Evolutionary conservation across 2,329 filamentous ascomycete species (phyloP).

Genomic region (Beauveria pseudobassiana): DNA sequence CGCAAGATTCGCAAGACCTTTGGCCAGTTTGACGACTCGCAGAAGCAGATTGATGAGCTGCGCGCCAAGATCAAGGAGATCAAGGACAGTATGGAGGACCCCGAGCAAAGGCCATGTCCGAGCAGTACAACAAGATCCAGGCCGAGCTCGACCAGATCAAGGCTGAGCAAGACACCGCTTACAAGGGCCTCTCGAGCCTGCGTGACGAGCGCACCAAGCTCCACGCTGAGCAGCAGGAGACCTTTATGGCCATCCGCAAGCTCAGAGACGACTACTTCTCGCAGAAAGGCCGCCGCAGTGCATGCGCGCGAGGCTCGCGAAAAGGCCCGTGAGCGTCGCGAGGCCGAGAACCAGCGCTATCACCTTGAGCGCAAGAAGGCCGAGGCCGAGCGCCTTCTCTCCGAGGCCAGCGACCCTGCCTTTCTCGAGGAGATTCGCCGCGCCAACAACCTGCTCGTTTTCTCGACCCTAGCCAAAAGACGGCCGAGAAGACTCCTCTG

Average conservation of each 20-base stretch:
- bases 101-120: conserved; percentile 78
- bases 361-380: conserved; percentile 68
- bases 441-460: conserved; percentile 73
- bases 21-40: conserved; percentile 69
- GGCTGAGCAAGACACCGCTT: conserved; percentile 83
- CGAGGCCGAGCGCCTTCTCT: conserved; percentile 66
- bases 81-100: conserved; percentile 83
- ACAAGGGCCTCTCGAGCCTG: conserved; percentile 77
- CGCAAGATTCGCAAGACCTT: conserved; percentile 91
- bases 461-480: conserved; percentile 68
- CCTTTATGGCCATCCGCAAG: conserved; percentile 73
- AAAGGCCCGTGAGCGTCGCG: conserved; percentile 66
- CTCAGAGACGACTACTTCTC: conserved; percentile 85
- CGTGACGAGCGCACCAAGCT: conserved; percentile 81
- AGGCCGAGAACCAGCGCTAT: conserved; percentile 70
- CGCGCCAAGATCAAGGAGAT: conserved; percentile 83
- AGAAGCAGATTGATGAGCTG: conserved; percentile 84
- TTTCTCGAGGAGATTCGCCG: conserved; percentile 90
- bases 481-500: conserved; percentile 57
- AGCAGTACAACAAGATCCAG: conserved; percentile 78
- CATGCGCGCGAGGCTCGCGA: conserved; percentile 80
- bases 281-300: conserved; percentile 68
- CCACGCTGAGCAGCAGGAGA: conserved; percentile 78
- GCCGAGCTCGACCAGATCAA: conserved; percentile 85
- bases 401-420: conserved; percentile 76